Evolutionary conservation across 129 eudicot species (phyloP), one percentile per base, ranked within the genome.

Genomic region (Helianthus annuus): DNA sequence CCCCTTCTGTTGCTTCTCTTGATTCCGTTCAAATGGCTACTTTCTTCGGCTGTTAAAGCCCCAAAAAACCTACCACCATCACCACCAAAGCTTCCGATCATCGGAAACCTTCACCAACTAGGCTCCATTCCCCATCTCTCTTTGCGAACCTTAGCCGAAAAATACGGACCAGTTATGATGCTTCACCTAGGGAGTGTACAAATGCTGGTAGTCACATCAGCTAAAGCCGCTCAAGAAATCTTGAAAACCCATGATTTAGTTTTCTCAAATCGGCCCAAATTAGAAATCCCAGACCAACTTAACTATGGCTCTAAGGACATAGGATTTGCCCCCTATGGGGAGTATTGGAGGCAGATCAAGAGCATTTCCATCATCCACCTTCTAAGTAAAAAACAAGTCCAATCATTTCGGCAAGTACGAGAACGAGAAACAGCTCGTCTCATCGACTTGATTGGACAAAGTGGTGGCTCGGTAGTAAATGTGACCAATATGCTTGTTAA

Each of bases 41-140:
- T 24, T 40, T 59, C 44, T 58, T 24, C 76, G 14, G 0, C 68
- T 59, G 24, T 48, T 6, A 14, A 7, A 48, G 48, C 77, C 57
- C 16, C 7, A 48, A 73, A n/a, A 61, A 72, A 72, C 77, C 15
- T 13, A 6, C 69, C 48, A 73, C 82, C 83, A 27, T 85, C 89
- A 64, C 32, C 32, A 27, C 32, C 32, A 27, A 27, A 27, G 32
- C 32, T 27, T 27, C 3, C 32, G 2, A 27, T 84, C 17, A 53
- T 85, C 3, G 86, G 89, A 45, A 69, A 85, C 78, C 83, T 85
- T 11, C 87, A 79, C 56, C 82, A 79, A 51, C 62, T 85, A 12
- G 90, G 90, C 39, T 48, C 64, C 5, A 13, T 1, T 52, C 80
- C 83, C 45, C 87, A 76, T 59, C 61, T 6, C 36, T 46, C 77